These are phyloP conservation scores for Ganoderma lucidum DNA, from an alignment of 1,284 basidiomycete genomes.

Conservation along the genomic window DNA sequence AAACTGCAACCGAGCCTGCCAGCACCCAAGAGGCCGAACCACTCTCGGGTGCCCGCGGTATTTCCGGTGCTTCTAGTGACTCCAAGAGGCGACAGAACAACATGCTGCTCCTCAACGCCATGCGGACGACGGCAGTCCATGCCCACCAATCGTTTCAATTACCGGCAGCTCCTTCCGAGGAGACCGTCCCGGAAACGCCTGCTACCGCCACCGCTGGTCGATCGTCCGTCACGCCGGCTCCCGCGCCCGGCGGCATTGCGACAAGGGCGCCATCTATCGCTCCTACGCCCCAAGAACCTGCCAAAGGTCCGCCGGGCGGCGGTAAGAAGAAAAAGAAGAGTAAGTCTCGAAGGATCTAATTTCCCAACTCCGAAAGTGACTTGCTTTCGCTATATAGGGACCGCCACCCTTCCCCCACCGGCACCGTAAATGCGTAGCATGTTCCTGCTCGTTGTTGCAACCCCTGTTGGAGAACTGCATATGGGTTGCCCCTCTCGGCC, in stretches of 20 bases:
- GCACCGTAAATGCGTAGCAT: conserved; percentile 12
- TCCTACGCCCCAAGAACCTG: conserved; percentile 53
- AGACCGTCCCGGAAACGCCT: conserved; percentile 49
- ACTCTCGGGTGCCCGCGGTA: conserved; percentile 26
- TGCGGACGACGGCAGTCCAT: conserved; percentile 77
- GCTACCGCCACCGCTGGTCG: conserved; percentile 48
- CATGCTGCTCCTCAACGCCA: conserved; percentile 72
- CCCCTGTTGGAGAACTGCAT: background rate
- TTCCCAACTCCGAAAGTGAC: conserved; percentile 8
- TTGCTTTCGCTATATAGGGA: conserved; percentile 26
- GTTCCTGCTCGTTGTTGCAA: background rate
- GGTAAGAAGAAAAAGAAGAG: conserved; percentile 78
- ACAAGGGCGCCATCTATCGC: conserved; percentile 50
- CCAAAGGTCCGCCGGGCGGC: conserved; percentile 57
- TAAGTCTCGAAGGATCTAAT: conserved; percentile 41
- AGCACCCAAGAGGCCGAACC: conserved; percentile 36
- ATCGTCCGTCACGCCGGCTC: conserved; percentile 62
- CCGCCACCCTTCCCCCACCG: conserved; percentile 27
- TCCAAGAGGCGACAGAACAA: conserved; percentile 66
- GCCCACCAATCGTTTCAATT: conserved; percentile 57
- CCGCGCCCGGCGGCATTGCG: conserved; percentile 50
- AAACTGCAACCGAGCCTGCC: conserved; percentile 31
- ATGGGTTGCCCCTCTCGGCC: background rate
- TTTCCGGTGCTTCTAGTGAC: conserved; percentile 17
- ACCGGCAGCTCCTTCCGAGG: conserved; percentile 44